These are phyloP conservation scores for Clonostachys rosea DNA, from an alignment of 2,329 filamentous ascomycete species.

Conservation along the genomic window DNA sequence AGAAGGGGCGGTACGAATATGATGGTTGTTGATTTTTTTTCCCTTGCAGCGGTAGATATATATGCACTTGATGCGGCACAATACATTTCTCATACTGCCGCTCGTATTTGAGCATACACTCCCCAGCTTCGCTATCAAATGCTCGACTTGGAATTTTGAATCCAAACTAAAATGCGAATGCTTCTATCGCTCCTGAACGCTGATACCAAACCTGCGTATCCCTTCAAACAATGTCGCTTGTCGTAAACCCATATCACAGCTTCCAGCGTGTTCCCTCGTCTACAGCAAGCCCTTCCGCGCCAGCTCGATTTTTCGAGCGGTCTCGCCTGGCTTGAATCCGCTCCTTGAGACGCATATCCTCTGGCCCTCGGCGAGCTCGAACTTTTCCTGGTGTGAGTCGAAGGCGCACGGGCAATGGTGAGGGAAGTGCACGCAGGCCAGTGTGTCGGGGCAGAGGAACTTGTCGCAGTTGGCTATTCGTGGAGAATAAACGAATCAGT, in stretches of 20 bases:
- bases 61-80: too few species aligned
- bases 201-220: too few species aligned
- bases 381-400: slow-evolving; percentile 71
- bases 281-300: slow-evolving; percentile 70
- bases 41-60: too few species aligned
- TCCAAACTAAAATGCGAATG: too few species aligned
- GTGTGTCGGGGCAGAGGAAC: slow-evolving; percentile 90
- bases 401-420: slow-evolving; percentile 95
- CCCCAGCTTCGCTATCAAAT: too few species aligned
- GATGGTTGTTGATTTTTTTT: too few species aligned
- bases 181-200: too few species aligned
- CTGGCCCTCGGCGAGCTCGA: slow-evolving; percentile 67
- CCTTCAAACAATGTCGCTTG: too few species aligned
- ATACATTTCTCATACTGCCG: neutral
- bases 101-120: neutral
- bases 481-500: neutral
- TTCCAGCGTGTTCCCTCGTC: too few species aligned
- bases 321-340: slow-evolving; percentile 68
- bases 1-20: too few species aligned
- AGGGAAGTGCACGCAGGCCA: slow-evolving; percentile 92
- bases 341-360: slow-evolving; percentile 72
- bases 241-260: too few species aligned
- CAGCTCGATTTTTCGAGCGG: slow-evolving; percentile 71
- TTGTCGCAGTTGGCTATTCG: slow-evolving; percentile 75
- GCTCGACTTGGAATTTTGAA: too few species aligned